Base-by-base conservation (phyloP, 176 grass and related monocot species). In the Aechmea fasciata region DNA sequence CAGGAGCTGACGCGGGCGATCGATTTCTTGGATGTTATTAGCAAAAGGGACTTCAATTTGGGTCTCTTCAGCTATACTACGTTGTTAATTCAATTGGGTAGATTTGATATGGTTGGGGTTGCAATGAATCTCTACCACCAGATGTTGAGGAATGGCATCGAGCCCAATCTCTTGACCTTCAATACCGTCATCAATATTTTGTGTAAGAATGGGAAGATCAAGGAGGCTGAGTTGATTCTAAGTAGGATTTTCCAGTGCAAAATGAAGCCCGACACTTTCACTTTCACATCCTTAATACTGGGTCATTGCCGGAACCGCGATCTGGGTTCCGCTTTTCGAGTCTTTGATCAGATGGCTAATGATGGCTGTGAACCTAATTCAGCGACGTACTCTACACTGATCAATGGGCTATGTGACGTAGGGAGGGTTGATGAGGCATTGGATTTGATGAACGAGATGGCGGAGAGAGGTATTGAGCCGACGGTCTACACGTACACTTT, bases 271-370 rank as follows among this genome's bases (percentile, higher is more conserved):
- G 59, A 83, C 70, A 24, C 72, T 25, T 91, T 84, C 63, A 82
- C 73, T 57, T 88, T 75, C 78, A 80, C 87, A 1, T 90, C 79
- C 0, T 73, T 90, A 33, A 82, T 96, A 22, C 81, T 96, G 53
- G 85, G 84, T 10, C 67, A 80, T 76, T 85, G 69, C 69, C 77
- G 73, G 71, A 83, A 75, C n/a, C 29, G 26, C 69, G 75, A 80
- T 33, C 71, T 91, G 14, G 51, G 78, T 84, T 80, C 88, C 41
- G 78, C 83, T 24, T 78, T 75, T 76, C 50, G 57, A 61, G 11
- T 83, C 63, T 96, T 80, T 67, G 24, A 71, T 66, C 14, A 48
- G 49, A 89, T 79, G 68, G 14, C 71, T 57, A 67, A 77, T 65
- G 80, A 75, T 19, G 77, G 80, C 13, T 84, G 71, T 65, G 25